phyloP scores from a whole-genome alignment of 805 yeast species.

The Teunomyces barrocoloradensis region DNA sequence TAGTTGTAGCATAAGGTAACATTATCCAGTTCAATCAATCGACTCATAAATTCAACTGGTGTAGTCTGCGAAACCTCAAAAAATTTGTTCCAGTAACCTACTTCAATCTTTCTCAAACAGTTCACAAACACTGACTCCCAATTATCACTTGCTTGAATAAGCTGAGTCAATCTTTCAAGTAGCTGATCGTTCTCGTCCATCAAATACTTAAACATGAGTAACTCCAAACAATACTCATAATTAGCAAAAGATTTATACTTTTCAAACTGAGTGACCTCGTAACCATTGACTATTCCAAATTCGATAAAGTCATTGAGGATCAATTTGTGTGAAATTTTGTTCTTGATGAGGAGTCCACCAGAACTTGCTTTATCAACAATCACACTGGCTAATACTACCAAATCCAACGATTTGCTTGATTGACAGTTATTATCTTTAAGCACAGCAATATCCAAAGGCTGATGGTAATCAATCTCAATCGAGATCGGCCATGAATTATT shows the following conservation, averaged over 20 bases:
- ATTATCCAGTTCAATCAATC: constrained; percentile 37
- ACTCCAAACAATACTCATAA: constrained; percentile 49
- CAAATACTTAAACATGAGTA: constrained; percentile 44
- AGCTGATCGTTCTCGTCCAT: constrained; percentile 20
- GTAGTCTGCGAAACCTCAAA: constrained; percentile 40
- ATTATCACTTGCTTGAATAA: constrained; percentile 28
- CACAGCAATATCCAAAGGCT: constrained; percentile 21
- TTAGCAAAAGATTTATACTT: constrained; percentile 17
- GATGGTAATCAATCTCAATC: constrained; percentile 24
- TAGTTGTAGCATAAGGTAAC: constrained; percentile 52
- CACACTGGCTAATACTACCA: constrained; percentile 42
- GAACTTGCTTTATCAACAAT: constrained; percentile 19
- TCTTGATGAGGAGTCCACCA: constrained; percentile 29
- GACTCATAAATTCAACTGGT: constrained; percentile 46
- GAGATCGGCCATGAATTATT: constrained; percentile 22
- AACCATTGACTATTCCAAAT: constrained; percentile 33
- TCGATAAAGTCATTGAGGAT: constrained; percentile 48
- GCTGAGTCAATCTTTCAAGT: constrained; percentile 25
- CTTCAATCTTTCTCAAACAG: constrained; percentile 59
- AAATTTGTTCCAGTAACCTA: constrained; percentile 51
- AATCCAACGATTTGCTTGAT: constrained; percentile 29
- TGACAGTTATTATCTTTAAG: constrained; percentile 1
- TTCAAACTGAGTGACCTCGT: not conserved
- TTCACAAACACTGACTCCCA: constrained; percentile 44
- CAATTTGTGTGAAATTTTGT: constrained; percentile 37